phyloP scores from a whole-genome alignment of 306 rosid species.

The Mucuna pruriens region DNA sequence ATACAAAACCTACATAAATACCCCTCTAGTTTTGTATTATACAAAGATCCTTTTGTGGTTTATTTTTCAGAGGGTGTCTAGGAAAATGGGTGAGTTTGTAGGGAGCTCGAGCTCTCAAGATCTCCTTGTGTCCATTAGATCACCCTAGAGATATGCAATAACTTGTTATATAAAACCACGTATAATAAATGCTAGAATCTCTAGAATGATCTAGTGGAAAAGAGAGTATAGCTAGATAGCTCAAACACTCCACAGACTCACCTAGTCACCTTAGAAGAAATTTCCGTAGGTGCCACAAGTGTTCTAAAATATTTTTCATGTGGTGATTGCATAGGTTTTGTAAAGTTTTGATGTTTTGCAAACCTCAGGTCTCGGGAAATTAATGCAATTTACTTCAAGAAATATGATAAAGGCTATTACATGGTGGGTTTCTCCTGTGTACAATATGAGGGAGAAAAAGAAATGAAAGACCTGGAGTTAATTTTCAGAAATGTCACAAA shows the following conservation, averaged over 20 bases:
- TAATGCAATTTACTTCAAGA: conserved; percentile 27
- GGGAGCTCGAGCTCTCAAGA: conserved; percentile 22
- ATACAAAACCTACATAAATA: conserved; percentile 7
- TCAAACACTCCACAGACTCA: conserved; percentile 16
- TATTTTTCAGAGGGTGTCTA: conserved; percentile 17
- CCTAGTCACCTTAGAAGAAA: neutral
- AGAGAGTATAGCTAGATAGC: neutral
- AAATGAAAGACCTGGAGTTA: neutral
- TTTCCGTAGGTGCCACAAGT: neutral
- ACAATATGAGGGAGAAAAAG: neutral
- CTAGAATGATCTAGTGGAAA: conserved; percentile 17
- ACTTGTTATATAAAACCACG: neutral
- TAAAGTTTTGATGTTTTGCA: neutral
- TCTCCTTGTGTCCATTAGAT: neutral
- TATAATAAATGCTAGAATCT: neutral
- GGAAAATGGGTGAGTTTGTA: neutral
- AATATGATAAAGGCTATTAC: conserved; percentile 13
- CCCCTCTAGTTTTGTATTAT: conserved; percentile 11
- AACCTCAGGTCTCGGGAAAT: neutral
- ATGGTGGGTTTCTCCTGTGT: conserved; percentile 14
- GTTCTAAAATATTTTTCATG: neutral
- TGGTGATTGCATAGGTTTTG: neutral
- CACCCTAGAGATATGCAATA: conserved; percentile 24
- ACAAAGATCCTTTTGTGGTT: conserved; percentile 2
- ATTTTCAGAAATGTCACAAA: neutral